A percentile compares a stretch with the other conserved stretches of the same genome.
phyloP scores from a whole-genome alignment of 345 rosid genomes.

The Crucihimalaya himalaica region DNA sequence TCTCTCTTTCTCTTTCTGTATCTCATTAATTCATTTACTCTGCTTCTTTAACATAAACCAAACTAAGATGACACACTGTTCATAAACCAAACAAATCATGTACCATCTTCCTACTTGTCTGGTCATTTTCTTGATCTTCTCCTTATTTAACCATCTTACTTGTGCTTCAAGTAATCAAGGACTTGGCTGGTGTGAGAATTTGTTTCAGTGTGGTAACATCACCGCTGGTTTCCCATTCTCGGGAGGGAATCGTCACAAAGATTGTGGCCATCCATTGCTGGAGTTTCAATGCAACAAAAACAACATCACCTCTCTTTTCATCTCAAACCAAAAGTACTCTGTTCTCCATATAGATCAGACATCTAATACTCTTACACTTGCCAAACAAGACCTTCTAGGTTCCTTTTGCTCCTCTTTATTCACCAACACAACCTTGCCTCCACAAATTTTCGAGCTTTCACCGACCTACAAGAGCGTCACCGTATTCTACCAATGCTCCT shows the following conservation, averaged over 20 bases:
- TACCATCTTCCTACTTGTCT: background rate
- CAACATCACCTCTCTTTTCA: background rate
- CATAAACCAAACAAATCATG: background rate
- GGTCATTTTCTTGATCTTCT: background rate
- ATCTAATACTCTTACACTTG: constrained; percentile 15
- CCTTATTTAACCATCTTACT: background rate
- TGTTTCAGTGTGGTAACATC: constrained; percentile 37
- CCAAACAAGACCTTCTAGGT: constrained; percentile 8
- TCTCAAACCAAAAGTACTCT: background rate
- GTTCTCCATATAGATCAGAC: constrained; percentile 20
- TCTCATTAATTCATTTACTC: background rate
- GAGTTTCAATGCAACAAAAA: constrained; percentile 27
- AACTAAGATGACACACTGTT: background rate
- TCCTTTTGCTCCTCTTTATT: constrained; percentile 14
- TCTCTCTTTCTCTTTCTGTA: too few relatives aligned
- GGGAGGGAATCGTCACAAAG: fast-evolving
- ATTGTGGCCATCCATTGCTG: constrained; percentile 42
- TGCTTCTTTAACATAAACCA: background rate
- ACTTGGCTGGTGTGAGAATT: background rate
- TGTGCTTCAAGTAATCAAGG: constrained; percentile 6
- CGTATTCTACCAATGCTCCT: background rate
- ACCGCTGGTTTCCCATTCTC: background rate
- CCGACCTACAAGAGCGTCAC: background rate
- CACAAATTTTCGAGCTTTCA: background rate
- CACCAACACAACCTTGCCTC: constrained; percentile 13